Conservation (phyloP, 2,329 filamentous ascomycete species). For the Ciborinia camelliae region DNA sequence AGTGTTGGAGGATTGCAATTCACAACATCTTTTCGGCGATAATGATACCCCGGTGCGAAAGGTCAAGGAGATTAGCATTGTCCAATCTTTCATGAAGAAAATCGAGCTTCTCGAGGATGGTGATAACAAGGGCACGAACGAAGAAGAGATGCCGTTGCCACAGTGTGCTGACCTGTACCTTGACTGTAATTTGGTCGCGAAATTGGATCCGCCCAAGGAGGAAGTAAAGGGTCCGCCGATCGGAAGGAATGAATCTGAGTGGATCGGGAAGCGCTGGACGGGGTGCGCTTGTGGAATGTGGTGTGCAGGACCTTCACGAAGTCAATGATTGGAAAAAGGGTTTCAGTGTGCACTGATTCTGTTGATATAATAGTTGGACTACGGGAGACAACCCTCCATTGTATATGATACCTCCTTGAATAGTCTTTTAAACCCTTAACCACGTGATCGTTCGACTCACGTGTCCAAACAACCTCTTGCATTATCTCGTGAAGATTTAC, state of each 20-base stretch:
- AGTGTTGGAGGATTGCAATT: background rate
- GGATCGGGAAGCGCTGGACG: background rate
- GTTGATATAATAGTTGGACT: background rate
- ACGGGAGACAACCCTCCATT: background rate
- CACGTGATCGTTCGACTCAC: background rate
- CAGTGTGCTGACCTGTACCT: too few species aligned
- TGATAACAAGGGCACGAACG: background rate
- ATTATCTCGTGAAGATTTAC: background rate
- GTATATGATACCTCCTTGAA: background rate
- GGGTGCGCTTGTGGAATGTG: background rate
- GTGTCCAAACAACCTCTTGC: background rate
- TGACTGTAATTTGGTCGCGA: too few species aligned
- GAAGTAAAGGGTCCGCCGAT: background rate
- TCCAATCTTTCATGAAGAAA: background rate
- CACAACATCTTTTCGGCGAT: background rate
- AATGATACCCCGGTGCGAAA: background rate
- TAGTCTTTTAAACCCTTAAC: too few species aligned
- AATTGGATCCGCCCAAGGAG: too few species aligned
- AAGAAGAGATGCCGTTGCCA: background rate
- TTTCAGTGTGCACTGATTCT: background rate
- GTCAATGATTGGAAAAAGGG: background rate
- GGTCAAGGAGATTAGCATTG: background rate
- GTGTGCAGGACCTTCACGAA: background rate
- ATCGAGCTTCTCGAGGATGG: background rate
- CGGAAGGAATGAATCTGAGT: too few species aligned